Conservation (phyloP, 164 flowering plant species). For the Macadamia integrifolia region DNA sequence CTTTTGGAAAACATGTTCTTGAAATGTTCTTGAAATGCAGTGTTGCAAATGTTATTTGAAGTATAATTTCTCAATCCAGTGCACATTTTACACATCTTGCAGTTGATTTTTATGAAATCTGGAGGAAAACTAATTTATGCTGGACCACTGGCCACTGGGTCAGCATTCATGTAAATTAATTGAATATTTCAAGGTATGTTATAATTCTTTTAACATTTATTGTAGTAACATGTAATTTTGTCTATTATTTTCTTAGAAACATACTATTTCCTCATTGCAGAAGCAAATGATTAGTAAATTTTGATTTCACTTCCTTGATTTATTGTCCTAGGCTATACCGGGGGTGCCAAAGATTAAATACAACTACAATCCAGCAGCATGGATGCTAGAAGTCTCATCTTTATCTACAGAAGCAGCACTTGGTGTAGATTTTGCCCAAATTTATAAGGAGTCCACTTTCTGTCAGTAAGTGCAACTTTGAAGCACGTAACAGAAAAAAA, state of each 20-base stretch:
- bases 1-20: too few relatives aligned
- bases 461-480: constrained; percentile 28
- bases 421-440: constrained; percentile 30
- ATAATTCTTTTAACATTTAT: too few relatives aligned
- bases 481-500: background rate
- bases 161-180: background rate
- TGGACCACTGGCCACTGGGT: background rate
- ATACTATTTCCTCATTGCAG: background rate
- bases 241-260: background rate
- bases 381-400: constrained; percentile 39
- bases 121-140: background rate
- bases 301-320: background rate
- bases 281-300: too few relatives aligned
- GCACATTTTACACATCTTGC: background rate
- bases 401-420: constrained; percentile 28
- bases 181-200: background rate
- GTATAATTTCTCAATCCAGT: too few relatives aligned
- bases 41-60: too few relatives aligned
- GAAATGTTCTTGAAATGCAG: too few relatives aligned
- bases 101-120: background rate
- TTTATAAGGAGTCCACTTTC: constrained; percentile 26
- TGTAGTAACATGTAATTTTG: too few relatives aligned
- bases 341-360: constrained; percentile 33
- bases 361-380: constrained; percentile 41
- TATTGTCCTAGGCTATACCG: constrained; percentile 20